phyloP scores from a whole-genome alignment of 257 asterid genomes.

The Cinchona pubescens region DNA sequence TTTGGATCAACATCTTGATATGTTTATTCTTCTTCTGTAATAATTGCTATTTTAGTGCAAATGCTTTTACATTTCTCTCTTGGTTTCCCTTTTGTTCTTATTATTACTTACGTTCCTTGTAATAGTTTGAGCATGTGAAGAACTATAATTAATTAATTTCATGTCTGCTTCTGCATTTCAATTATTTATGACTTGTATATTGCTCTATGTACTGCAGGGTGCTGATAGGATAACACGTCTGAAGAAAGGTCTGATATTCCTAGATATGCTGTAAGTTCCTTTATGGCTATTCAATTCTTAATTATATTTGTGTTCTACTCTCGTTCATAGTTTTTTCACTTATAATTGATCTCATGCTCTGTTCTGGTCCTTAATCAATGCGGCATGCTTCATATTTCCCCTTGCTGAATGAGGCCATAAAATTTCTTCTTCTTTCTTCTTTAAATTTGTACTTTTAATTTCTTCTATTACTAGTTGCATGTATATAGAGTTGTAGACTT shows the following conservation, averaged over 20 bases:
- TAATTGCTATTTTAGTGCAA: neutral
- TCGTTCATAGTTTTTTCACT: neutral
- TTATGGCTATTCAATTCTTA: neutral
- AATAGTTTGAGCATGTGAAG: neutral
- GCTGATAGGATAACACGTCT: slow-evolving; percentile 29
- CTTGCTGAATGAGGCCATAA: neutral
- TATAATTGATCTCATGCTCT: neutral
- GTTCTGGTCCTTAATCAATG: neutral
- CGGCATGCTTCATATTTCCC: neutral
- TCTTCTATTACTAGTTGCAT: neutral
- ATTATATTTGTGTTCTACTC: neutral
- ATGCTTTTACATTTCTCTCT: neutral
- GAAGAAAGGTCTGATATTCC: slow-evolving; percentile 51
- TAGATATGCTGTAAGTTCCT: slow-evolving; percentile 78
- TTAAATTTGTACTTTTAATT: neutral
- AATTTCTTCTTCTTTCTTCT: neutral
- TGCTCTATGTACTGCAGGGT: slow-evolving; percentile 43
- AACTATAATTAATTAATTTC: neutral
- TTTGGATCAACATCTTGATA: neutral
- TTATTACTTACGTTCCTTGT: too few relatives aligned
- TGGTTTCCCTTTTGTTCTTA: neutral
- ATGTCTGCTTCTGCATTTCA: neutral
- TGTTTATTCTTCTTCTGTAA: neutral
- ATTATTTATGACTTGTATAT: slow-evolving; percentile 12
- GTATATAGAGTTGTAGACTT: neutral